phyloP scores from a whole-genome alignment of 805 yeast species.

The Gaillardinia entomophila region DNA sequence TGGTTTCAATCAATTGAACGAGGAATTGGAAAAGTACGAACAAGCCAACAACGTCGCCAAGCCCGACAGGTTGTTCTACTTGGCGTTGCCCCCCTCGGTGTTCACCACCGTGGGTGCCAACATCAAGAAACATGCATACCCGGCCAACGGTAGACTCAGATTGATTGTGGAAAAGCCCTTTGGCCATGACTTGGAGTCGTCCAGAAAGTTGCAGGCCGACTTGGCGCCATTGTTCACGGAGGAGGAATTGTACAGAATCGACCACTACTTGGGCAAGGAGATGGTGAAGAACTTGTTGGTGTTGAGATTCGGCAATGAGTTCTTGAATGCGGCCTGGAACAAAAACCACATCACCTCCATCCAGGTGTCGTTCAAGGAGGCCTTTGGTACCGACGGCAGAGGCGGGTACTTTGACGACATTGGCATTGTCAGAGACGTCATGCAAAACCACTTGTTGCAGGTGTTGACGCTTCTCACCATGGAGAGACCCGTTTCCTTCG shows the following conservation, averaged over 20 bases:
- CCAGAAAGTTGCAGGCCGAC: conserved; percentile 68
- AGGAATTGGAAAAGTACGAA: conserved; percentile 58
- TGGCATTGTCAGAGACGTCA: conserved; percentile 95
- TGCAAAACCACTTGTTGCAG: conserved; percentile 96
- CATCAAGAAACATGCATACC: conserved; percentile 64
- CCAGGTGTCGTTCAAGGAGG: conserved; percentile 92
- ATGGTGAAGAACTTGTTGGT: conserved; percentile 92
- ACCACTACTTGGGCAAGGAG: conserved; percentile 96
- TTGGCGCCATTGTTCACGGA: conserved; percentile 86
- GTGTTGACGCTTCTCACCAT: conserved; percentile 86
- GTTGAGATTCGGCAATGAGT: conserved; percentile 84
- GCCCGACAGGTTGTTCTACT: conserved; percentile 80
- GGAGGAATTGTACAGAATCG: conserved; percentile 90
- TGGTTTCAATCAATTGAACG: conserved; percentile 59
- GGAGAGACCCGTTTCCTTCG: conserved; percentile 92
- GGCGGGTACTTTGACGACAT: conserved; percentile 96
- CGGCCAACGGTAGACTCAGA: conserved; percentile 61
- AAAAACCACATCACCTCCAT: conserved; percentile 69
- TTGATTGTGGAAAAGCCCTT: conserved; percentile 95
- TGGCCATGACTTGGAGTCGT: conserved; percentile 81
- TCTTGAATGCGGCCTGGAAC: conserved; percentile 87
- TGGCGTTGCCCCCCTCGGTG: conserved; percentile 93
- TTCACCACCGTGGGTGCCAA: conserved; percentile 74
- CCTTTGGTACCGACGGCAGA: conserved; percentile 98
- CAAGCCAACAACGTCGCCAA: conserved; percentile 32